phyloP scores from a whole-genome alignment of 306 rosid genomes.

The Trifolium pratense region DNA sequence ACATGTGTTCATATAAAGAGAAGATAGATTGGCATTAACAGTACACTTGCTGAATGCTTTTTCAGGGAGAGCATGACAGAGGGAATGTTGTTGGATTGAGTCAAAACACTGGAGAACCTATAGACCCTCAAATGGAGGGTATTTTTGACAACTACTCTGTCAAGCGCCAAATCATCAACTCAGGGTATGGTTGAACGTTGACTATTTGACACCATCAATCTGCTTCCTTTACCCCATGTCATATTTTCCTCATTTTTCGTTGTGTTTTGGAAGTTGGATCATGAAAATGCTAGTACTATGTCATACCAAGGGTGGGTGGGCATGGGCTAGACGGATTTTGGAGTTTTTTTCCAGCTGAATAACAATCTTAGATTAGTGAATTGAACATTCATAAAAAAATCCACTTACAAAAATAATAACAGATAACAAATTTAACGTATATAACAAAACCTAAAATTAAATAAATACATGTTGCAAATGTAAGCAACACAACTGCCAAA shows the following conservation, averaged over 20 bases:
- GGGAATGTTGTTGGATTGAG: constrained; percentile 85
- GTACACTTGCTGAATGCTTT: constrained; percentile 32
- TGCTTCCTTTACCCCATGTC: neutral
- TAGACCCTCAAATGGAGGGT: constrained; percentile 95
- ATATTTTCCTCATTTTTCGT: neutral
- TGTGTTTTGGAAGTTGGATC: constrained; percentile 17
- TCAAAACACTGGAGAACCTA: constrained; percentile 87
- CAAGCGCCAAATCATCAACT: constrained; percentile 92
- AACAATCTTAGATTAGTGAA: too few species aligned
- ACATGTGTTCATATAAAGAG: neutral
- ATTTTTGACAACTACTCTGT: constrained; percentile 93
- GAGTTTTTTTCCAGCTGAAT: too few species aligned
- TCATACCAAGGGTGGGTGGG: neutral
- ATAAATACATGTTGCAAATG: neutral
- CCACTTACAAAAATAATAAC: too few species aligned
- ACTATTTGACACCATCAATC: neutral
- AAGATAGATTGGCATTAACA: neutral
- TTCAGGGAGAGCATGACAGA: constrained; percentile 91
- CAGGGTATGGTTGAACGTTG: constrained; percentile 62
- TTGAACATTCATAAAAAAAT: too few species aligned
- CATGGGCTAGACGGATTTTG: neutral
- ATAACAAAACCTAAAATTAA: neutral
- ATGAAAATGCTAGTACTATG: neutral
- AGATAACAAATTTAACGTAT: too few species aligned
- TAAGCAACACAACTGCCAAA: neutral